phyloP scores from a whole-genome alignment of 768 basidiomycete species.

The Leccinum barrowsii region DNA sequence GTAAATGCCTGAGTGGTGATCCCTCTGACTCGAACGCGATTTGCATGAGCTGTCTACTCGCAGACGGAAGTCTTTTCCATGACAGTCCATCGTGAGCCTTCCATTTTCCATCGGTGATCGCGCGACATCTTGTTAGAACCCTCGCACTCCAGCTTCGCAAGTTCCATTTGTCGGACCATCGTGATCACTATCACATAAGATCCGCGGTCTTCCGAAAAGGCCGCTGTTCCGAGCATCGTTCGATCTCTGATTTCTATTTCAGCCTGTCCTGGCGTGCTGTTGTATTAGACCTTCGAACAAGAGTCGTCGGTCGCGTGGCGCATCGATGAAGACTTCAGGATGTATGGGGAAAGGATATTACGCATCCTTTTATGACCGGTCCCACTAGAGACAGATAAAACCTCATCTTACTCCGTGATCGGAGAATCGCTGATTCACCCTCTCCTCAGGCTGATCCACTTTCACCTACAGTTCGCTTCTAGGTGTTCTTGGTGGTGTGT shows the following conservation, averaged over 20 bases:
- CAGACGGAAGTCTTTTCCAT: constrained; percentile 66
- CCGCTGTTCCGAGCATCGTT: constrained; percentile 72
- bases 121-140: constrained; percentile 67
- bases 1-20: constrained; percentile 18
- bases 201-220: constrained; percentile 68
- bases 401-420: not conserved
- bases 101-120: constrained; percentile 33
- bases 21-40: not conserved
- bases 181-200: constrained; percentile 58
- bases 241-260: constrained; percentile 68
- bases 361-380: not conserved
- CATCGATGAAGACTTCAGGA: constrained; percentile 45
- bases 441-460: not conserved
- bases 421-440: not conserved
- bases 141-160: constrained; percentile 33
- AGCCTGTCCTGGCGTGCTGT: constrained; percentile 42
- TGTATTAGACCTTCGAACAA: not conserved
- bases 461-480: not conserved
- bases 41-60: constrained; percentile 49
- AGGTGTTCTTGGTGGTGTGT: not conserved
- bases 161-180: constrained; percentile 41
- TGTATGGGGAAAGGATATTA: constrained; percentile 40
- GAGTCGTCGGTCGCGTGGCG: constrained; percentile 50
- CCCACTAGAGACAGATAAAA: not conserved
- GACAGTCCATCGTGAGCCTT: constrained; percentile 34